Conservation (phyloP, 2,329 filamentous ascomycete genomes). For the Sarocladium brachiariae region DNA sequence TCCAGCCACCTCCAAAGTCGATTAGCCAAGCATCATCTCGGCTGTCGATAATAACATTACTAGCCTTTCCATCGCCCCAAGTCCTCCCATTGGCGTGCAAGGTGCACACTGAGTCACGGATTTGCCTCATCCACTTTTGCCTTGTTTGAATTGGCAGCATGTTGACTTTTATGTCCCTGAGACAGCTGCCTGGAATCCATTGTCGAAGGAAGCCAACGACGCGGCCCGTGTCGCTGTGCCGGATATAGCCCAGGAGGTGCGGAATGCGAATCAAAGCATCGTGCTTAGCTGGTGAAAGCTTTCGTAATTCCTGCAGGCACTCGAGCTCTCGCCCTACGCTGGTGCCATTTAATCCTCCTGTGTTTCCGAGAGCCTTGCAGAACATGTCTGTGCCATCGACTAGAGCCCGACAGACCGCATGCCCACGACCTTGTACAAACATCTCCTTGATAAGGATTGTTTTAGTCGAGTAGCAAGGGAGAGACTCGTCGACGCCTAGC, state of each 20-base stretch:
- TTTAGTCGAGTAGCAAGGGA: slow-evolving; percentile 13
- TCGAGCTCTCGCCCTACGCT: slow-evolving; percentile 15
- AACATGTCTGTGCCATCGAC: slow-evolving; percentile 17
- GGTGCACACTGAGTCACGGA: slow-evolving; percentile 18
- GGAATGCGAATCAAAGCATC: slow-evolving; percentile 12
- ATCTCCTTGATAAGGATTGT: slow-evolving; percentile 12
- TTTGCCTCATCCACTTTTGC: slow-evolving; percentile 18
- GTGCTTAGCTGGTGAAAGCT: slow-evolving; percentile 1
- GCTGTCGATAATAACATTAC: slow-evolving; percentile 30
- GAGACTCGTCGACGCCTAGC: slow-evolving; percentile 10
- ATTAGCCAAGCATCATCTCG: slow-evolving; percentile 30
- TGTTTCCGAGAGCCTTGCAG: slow-evolving; percentile 15
- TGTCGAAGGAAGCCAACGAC: slow-evolving; percentile 15
- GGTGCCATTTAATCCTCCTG: slow-evolving; percentile 12
- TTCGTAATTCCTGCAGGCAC: slow-evolving; percentile 13
- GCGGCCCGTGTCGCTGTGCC: slow-evolving; percentile 10
- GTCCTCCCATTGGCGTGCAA: slow-evolving; percentile 22
- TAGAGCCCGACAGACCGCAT: slow-evolving; percentile 11
- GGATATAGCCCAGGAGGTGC: slow-evolving; percentile 15
- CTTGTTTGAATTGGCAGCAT: slow-evolving; percentile 9
- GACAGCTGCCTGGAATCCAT: slow-evolving; percentile 14
- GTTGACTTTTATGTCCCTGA: slow-evolving; percentile 12
- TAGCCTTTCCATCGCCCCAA: slow-evolving; percentile 26
- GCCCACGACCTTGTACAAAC: slow-evolving; percentile 10
- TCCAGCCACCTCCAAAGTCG: slow-evolving; percentile 32